Evolutionary conservation across 1,284 basidiomycete species (phyloP), one percentile per base, ranked within the genome.

Genomic region (Heterobasidion occidentale): DNA sequence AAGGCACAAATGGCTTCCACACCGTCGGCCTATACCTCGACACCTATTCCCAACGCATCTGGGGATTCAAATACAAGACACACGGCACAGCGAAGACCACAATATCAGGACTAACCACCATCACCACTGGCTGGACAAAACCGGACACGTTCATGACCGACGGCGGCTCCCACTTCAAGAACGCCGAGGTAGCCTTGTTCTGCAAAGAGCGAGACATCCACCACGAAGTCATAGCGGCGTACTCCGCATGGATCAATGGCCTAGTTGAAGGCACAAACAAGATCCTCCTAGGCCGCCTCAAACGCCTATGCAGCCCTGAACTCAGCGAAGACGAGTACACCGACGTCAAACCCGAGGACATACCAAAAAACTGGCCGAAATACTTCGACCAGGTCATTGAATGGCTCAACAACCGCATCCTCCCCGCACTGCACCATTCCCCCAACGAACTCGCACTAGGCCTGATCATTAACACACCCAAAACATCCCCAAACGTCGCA

Each of bases 211-310:
- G 66, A 15, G 59, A 60, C 0, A 64, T 64, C 2, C 55, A 63
- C 4, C 56, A 61, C 5, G 60, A 70, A 0, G 55, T 69, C 0
- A 58, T 66, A 0, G 58, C 71, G 0, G 68, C 71, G 12, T 76
- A 77, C 55, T 67, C 74, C 7, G 71, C 74, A 1, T 75, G 71
- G 69, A 58, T 73, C 9, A 74, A 74, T 34, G 68, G 74, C 0
- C 63, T 75, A 0, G 61, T 74, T 0, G 69, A 75, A 51, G 67
- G 67, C 7, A 57, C 64, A 0, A 76, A 76, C 51, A 61, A 63
- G 5, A 52, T 68, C 0, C 55, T 78, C 2, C 55, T 75, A 0
- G 59, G 65, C 9, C 42, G 62, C 0, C 58, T 75, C 1, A 62
- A 65, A 17, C 45, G 65, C 0, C 54, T 74, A 0, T 73, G 71